Base-by-base conservation (phyloP, 2,329 filamentous ascomycete genomes). In the Macroventuria anomochaeta region DNA sequence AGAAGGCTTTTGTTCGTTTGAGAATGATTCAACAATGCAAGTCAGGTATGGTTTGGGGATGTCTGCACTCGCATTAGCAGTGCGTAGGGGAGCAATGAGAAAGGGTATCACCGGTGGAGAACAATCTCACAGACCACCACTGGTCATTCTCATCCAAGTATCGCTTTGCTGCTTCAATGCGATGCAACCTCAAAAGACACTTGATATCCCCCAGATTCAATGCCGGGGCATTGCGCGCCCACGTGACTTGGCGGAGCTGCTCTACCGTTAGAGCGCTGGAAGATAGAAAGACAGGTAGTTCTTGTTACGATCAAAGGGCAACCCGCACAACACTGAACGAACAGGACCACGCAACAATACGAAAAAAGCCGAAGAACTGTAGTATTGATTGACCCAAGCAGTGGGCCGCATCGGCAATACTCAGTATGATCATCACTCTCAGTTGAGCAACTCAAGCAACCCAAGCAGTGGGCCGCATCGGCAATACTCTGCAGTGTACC, bases 81-180 rank as follows among this genome's bases (percentile, higher is more conserved):
- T n/a, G n/a, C n/a, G 23, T 18, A 18, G 25, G 29, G 25, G 13
- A 41, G n/a, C 8, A 5, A 12, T 7, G 7, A 31, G 25, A 31
- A 13, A 21, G 48, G 41, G 49, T 36, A 2, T 43, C 36, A 61
- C 55, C n/a, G 48, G 59, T 40, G 10, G 46, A 57, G 23, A 59
- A 66, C 2, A 68, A 49, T 18, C 49, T 49, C 13, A 68, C 51
- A n/a, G 44, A 46, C 59, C 34, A 68, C 63, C 33, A 68, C 44
- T 58, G 60, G 39, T 67, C 34, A 31, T 67, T 68, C 12, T 58
- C 17, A 33, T 67, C 48, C 3, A 68, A 47, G 20, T 58, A 55
- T 7, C 23, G 5, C 36, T 54, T 42, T 29, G 49, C 61, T 7
- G 57, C 61, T 17, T 58, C 23, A 12, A 62, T 56, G 10, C 51